Base-by-base conservation (phyloP, 805 yeast genomes). In the Yamadazyma tumulicola region DNA sequence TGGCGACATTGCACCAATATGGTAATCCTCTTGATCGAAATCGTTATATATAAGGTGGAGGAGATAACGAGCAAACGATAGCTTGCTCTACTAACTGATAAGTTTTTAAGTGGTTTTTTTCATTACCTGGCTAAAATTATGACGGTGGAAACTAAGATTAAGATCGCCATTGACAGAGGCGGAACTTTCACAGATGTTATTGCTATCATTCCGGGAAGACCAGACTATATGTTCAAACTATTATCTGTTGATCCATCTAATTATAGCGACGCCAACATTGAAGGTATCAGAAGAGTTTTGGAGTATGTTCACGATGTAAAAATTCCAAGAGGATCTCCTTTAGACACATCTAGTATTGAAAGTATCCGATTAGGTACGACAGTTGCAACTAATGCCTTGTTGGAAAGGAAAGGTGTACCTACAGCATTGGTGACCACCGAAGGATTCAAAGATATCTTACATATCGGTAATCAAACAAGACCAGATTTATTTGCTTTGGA, bases 301-400 rank as follows among this genome's bases (percentile, higher is more conserved):
- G 93, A 83, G 52, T 55, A 61, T 12, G 72, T 74, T 41, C 69
- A 75, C 1, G 69, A 73, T 1, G 53, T 52, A 6, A 38, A 51
- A 11, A 81, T 82, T 33, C 79, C 87, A 6, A 41, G 86, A 29
- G 43, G 43, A n/a, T 19, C 17, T 10, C 35, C 82, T 41, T 72
- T 85, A 1, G 67, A 77, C 2, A 59, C 61, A 5, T 26, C 39
- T 6, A 25, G 34, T 17, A 81, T 86, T 15, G 77, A 75, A 33
- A 72, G 79, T 20, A 75, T 87, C 31, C 69, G 95, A 37, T 79
- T 88, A 81, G 96, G 96, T 4, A 87, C 96, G 4, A 88, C 96
- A 0, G 89, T 87, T 11, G 96, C 97, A 4, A 88, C 96, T 6
- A 88, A 88, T 59, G 95, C 96, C 1, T 69, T 91, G 20, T 67